Evolutionary conservation across 176 grass and related monocot genomes (phyloP), one percentile per base, ranked within the genome.

Genomic region (Phoenix dactylifera): DNA sequence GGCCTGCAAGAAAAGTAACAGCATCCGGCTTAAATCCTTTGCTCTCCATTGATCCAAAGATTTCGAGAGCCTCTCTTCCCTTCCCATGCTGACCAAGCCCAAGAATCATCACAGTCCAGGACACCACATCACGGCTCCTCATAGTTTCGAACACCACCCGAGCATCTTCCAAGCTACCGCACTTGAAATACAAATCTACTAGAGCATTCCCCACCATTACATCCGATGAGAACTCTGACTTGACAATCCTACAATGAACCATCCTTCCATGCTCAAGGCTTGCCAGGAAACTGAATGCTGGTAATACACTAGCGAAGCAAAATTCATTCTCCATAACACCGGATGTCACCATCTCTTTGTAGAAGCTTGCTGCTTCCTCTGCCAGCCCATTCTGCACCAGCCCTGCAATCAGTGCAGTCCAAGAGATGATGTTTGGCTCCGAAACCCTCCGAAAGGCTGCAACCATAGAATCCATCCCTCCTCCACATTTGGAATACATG

Each of bases 101-200:
- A n/a, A 55, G 59, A 63, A 80, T 72, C 52, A 69, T 69, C 14
- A 61, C 16, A 16, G 68, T 85, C 73, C 83, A 77, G 0, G 68
- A 85, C 28, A 80, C 77, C 3, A 49, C 64, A 5, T 80, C 73
- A 7, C 4, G 19, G 6, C 9, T 23, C 1, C 24, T 9, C 57
- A 72, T 87, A 3, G 18, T 44, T 15, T 18, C 9, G 15, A 20
- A 63, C 7, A 26, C 70, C 39, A 51, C 4, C 5, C 30, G n/a
- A 54, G 62, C 62, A 82, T 82, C 29, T n/a, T 26, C 66, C 18
- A 59, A 44, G 52, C 60, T 60, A 44, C 74, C 74, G 64, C 78
- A 82, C 52, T 87, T 79, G 70, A 81, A 86, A 51, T 87, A 71
- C 84, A 82, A 69, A 69, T 77, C 58, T 17, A 80, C 51, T 16